A percentile compares a stretch with the other conserved stretches of the same genome.
phyloP scores from a whole-genome alignment of 2,329 filamentous ascomycete species.

The Phaeosphaeria sp. region DNA sequence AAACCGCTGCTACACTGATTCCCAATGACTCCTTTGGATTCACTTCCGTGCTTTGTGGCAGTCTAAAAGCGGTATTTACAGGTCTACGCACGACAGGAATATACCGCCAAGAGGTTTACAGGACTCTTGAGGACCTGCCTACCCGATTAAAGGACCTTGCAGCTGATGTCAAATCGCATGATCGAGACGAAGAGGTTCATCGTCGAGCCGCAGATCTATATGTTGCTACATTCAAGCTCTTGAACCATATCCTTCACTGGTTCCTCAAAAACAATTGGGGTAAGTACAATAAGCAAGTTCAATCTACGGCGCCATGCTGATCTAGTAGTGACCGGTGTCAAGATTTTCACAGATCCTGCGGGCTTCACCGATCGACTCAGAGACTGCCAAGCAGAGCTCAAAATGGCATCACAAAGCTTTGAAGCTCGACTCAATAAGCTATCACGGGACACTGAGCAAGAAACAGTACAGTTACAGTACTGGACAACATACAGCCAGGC shows the following conservation, averaged over 20 bases:
- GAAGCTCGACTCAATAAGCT: neutral
- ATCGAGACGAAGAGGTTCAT: neutral
- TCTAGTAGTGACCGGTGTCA: neutral
- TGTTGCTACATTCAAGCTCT: neutral
- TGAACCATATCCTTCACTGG: neutral
- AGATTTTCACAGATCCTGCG: neutral
- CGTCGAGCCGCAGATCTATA: neutral
- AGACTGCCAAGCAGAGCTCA: neutral
- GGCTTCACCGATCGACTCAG: neutral
- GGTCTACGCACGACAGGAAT: neutral
- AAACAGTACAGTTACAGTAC: neutral
- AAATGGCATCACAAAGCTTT: neutral
- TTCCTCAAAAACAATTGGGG: neutral
- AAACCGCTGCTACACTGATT: neutral
- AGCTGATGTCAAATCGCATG: neutral
- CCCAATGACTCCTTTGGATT: neutral
- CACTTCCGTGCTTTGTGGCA: neutral
- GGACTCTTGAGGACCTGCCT: neutral
- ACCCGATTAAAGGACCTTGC: neutral
- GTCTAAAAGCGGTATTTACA: neutral
- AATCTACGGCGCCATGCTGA: neutral
- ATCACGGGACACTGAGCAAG: neutral
- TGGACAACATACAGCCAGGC: neutral
- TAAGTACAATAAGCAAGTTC: neutral
- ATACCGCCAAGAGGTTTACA: neutral